Evolutionary conservation across 23 red algal species (phyloP), one percentile per base, ranked within the genome.

Genomic region (Agarophyton chilense): DNA sequence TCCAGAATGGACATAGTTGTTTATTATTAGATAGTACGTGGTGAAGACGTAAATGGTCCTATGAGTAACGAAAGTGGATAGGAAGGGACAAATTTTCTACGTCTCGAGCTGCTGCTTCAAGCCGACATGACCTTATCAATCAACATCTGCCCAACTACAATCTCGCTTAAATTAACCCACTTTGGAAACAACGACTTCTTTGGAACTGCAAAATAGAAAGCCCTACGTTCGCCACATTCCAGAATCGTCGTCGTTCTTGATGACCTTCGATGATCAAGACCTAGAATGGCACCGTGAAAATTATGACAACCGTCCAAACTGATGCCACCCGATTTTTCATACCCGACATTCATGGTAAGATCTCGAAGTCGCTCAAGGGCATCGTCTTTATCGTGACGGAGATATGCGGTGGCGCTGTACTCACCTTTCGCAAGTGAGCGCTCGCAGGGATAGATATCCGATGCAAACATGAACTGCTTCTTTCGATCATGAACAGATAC

Each of bases 401-500:
- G 19, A 57, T 83, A 88, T 2, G 83, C 92, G 8, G 68, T 65
- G 17, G 75, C 78, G n/a, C 25, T 53, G 76, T 94, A 94, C 45
- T 77, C 84, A 22, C 92, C 92, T 66, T 94, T 94, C 19, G 21
- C 36, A 74, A 94, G 68, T 2, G 58, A 65, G 1, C 31, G 18
- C 0, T 61, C 52, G 8, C 56, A 34, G 5, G 92, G 92, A 64
- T 94, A 94, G 5, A 88, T 89, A 78, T 94, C 92, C 21, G 79
- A 83, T 10, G 81, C 49, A 39, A 26, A 77, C 32, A 88, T 34
- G 43, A 81, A 86, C 49, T 81, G 82, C 31, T 80, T 80, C 39
- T 90, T 94, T 19, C 68, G 72, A 82, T 94, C 92, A 56, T 89
- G 83, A 32, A 94, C 76, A 21, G 75, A 81, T 18, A 89, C 84